These are phyloP conservation scores for Emergomyces orientalis DNA, from an alignment of 2,329 filamentous ascomycete species.

Conservation along the genomic window DNA sequence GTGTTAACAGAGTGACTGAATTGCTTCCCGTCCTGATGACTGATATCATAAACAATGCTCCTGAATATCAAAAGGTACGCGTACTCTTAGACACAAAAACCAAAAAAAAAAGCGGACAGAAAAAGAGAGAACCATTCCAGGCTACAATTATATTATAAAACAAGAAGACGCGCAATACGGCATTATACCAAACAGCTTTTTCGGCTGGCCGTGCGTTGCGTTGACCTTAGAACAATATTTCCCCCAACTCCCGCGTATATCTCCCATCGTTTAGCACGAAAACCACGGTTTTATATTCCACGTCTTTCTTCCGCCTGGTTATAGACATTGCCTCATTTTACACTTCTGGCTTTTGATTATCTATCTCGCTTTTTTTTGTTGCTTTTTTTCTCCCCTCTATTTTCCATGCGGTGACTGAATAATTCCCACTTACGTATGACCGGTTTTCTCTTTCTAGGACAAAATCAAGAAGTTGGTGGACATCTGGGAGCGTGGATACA, in stretches of 20 bases:
- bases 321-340: slow-evolving; percentile 10
- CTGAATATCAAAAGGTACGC: slow-evolving; percentile 95
- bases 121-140: not conserved
- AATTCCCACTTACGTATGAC: slow-evolving; percentile 42
- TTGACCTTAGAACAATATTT: not conserved
- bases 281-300: not conserved
- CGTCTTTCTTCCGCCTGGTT: not conserved
- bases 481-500: slow-evolving; percentile 95
- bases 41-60: slow-evolving; percentile 81
- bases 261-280: not conserved
- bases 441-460: slow-evolving; percentile 55
- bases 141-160: slow-evolving; percentile 4
- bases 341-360: slow-evolving; percentile 7
- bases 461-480: slow-evolving; percentile 93
- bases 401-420: slow-evolving; percentile 23
- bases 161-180: slow-evolving; percentile 1
- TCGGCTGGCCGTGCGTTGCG: slow-evolving; percentile 1
- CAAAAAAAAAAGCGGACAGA: not conserved
- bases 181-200: slow-evolving; percentile 1
- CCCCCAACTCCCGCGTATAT: slow-evolving; percentile 3
- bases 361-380: slow-evolving; percentile 2
- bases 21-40: slow-evolving; percentile 88
- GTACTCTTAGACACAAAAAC: slow-evolving; percentile 17
- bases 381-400: not conserved
- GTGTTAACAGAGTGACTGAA: slow-evolving; percentile 93